Base-by-base conservation (phyloP, 1,284 basidiomycete genomes). In the Cryptococcus wingfieldii region DNA sequence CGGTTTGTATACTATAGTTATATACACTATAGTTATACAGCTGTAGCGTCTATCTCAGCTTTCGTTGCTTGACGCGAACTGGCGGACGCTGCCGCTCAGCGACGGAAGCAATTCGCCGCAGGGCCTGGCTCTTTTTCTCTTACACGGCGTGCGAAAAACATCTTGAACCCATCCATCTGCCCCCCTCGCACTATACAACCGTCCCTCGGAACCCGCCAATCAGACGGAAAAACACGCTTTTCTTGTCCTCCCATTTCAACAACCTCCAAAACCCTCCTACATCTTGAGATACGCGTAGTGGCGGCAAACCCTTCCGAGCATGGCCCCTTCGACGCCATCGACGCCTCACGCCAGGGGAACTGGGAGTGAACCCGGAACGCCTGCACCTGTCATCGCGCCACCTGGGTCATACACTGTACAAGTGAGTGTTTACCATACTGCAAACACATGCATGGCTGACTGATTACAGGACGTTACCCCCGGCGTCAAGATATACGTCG, bases 401-500 rank as follows among this genome's bases (percentile, higher is more conserved):
- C 86, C 87, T 55, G 88, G 89, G 47, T 82, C 84, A 25, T 91
- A 90, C 73, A 80, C 79, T 38, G 82, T 91, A 55, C 83, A 87
- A 68, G 89, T 87, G 70, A 74, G 83, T 74, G 50, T 57, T 34
- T 25, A 13, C 18, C 39, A 34, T 42, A 12, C 53, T 31, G 18
- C 44, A 45, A n/a, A 14, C 37, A 18, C 25, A 45, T 53, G 27
- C 34, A 34, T 44, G 31, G 19, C 42, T 50, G 34, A 58, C 60
- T 37, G 23, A 28, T 19, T 16, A 14, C 56, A 95, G 91, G 86
- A 85, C 42, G 84, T 97, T 63, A 83, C 85, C 57, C 88, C 92
- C 64, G 93, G 93, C 56, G 95, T 92, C 79, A 95, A 95, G 80
- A 84, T 97, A 72, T 92, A 87, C 78, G 89, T 94, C 62, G 83